Conservation (phyloP, 192 early-diverging fungal species). For the Umbelopsis sp. region DNA sequence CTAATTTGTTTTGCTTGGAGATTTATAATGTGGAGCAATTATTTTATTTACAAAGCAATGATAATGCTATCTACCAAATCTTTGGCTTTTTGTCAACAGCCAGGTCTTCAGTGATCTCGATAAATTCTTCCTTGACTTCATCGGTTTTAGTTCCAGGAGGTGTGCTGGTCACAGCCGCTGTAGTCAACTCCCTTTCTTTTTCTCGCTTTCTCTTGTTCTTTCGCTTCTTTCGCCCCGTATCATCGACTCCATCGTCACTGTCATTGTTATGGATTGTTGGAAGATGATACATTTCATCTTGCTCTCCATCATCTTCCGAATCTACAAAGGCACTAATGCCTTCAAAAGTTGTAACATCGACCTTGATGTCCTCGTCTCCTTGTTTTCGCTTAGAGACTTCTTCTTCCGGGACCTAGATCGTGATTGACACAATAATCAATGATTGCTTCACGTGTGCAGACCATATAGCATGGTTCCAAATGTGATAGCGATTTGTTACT, state of each 20-base stretch:
- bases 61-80: neutral
- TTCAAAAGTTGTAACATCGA: constrained; percentile 53
- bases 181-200: neutral
- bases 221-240: constrained; percentile 6
- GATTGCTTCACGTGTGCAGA: too few relatives aligned
- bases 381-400: constrained; percentile 45
- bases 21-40: neutral
- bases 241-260: constrained; percentile 13
- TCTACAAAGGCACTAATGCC: constrained; percentile 50
- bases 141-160: neutral
- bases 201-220: constrained; percentile 6
- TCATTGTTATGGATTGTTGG: constrained; percentile 34
- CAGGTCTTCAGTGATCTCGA: neutral
- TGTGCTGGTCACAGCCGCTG: neutral
- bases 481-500: neutral
- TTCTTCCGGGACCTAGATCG: constrained; percentile 33
- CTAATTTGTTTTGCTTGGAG: neutral
- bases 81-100: neutral
- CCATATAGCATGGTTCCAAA: neutral
- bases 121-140: neutral
- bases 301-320: constrained; percentile 48
- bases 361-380: constrained; percentile 46
- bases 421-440: constrained; percentile 3
- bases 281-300: constrained; percentile 47
- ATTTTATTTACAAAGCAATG: neutral